These are phyloP conservation scores for Botrytis porri DNA, from an alignment of 2,329 filamentous ascomycete species.

Conservation along the genomic window DNA sequence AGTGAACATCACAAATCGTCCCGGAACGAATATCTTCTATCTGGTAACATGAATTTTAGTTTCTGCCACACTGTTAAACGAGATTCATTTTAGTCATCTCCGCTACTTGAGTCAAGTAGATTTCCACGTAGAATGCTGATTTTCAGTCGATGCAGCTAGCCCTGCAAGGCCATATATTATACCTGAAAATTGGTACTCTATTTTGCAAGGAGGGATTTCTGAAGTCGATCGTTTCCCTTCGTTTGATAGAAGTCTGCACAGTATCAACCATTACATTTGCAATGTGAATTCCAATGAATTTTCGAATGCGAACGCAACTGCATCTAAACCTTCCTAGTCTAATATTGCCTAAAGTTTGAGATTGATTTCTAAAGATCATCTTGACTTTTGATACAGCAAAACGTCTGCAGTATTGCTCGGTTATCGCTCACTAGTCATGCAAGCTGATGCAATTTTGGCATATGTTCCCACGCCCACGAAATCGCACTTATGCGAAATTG, in stretches of 20 bases:
- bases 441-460: background rate
- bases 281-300: too few species aligned
- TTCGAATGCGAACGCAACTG: too few species aligned
- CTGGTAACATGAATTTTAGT: background rate
- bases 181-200: background rate
- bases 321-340: too few species aligned
- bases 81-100: background rate
- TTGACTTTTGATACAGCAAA: background rate
- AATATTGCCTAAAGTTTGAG: background rate
- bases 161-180: background rate
- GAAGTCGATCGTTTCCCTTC: too few species aligned
- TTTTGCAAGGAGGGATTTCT: too few species aligned
- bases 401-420: background rate
- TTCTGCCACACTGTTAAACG: background rate
- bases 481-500: too few species aligned
- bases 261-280: too few species aligned
- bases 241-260: too few species aligned
- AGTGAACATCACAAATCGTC: background rate
- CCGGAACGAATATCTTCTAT: background rate
- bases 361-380: background rate
- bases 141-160: background rate
- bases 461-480: background rate
- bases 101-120: background rate
- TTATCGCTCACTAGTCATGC: background rate
- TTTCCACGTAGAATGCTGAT: background rate